Evolutionary conservation across 352 stramenopile genomes (phyloP).

Genomic region (Phytophthora litchii): DNA sequence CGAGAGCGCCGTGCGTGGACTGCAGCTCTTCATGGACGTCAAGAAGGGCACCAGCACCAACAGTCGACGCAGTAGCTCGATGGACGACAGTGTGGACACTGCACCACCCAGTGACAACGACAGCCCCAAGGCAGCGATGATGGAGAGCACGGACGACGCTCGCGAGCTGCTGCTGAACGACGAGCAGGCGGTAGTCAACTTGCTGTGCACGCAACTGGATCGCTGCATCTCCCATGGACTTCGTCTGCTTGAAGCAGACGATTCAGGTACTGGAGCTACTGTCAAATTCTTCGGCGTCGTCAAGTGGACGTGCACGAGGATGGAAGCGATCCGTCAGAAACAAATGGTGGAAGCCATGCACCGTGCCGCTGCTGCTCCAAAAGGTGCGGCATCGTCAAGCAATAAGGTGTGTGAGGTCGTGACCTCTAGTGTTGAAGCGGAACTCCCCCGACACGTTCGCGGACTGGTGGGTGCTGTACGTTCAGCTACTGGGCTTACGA

Average conservation of each 20-base stretch:
- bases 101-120: conserved; percentile 18
- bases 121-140: conserved; percentile 49
- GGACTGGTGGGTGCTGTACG: conserved; percentile 71
- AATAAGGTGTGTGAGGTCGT: conserved; percentile 67
- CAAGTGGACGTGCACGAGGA: conserved; percentile 86
- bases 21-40: conserved; percentile 57
- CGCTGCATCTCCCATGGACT: conserved; percentile 73
- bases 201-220: conserved; percentile 76
- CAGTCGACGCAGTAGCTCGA: conserved; percentile 19
- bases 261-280: conserved; percentile 46
- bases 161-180: conserved; percentile 76
- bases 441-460: conserved; percentile 71
- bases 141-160: conserved; percentile 78
- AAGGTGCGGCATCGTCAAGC: conserved; percentile 20
- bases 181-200: conserved; percentile 68
- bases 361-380: conserved; percentile 28
- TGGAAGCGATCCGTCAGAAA: conserved; percentile 73
- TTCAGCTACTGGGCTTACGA: conserved; percentile 59
- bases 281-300: conserved; percentile 88
- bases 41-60: conserved; percentile 30
- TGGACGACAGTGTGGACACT: conserved; percentile 16
- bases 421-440: conserved; percentile 71
- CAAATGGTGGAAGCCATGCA: conserved; percentile 75
- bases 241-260: conserved; percentile 56
- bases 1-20: conserved; percentile 61